A percentile compares a stretch with the other conserved stretches of the same genome.
These are phyloP conservation scores for Lecanicillium sp. DNA, from an alignment of 2,329 filamentous ascomycete species.

Conservation along the genomic window DNA sequence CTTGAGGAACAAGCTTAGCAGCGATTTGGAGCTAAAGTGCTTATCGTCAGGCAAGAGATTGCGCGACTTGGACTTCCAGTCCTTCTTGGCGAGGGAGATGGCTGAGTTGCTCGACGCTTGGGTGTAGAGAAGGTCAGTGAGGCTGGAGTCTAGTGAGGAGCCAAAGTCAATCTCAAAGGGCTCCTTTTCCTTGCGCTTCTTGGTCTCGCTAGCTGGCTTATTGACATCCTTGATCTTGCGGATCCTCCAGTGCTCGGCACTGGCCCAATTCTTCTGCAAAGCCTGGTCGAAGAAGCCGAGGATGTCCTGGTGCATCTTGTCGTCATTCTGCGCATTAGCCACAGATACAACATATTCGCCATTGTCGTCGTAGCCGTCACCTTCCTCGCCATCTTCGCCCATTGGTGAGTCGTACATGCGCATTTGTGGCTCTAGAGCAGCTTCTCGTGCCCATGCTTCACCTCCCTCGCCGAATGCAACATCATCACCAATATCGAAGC, in stretches of 20 bases:
- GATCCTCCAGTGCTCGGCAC: conserved; percentile 98
- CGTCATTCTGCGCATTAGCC: conserved; percentile 54
- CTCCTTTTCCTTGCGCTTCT: conserved; percentile 86
- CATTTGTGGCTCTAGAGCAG: conserved; percentile 77
- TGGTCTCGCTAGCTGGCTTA: conserved; percentile 53
- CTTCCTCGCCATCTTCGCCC: conserved; percentile 44
- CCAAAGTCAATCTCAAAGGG: conserved; percentile 90
- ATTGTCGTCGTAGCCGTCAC: conserved; percentile 39
- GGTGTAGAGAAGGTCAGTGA: conserved; percentile 73
- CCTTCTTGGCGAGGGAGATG: conserved; percentile 83
- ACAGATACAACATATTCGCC: conserved; percentile 76
- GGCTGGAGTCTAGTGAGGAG: conserved; percentile 59
- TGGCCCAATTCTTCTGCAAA: conserved; percentile 93
- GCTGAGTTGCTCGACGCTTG: conserved; percentile 70
- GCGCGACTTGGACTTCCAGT: conserved; percentile 89
- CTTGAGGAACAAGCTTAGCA: conserved; percentile 87
- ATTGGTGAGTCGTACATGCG: conserved; percentile 62
- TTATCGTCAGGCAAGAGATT: conserved; percentile 96
- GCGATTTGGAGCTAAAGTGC: conserved; percentile 90
- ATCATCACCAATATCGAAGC: conserved; percentile 62
- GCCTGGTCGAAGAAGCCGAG: conserved; percentile 97
- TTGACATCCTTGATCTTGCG: conserved; percentile 75
- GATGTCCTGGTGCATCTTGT: conserved; percentile 80
- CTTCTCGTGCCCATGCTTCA: conserved; percentile 89
- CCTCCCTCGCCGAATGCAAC: conserved; percentile 91